Evolutionary conservation across 257 asterid genomes (phyloP).

Genomic region (Solanum piurae): DNA sequence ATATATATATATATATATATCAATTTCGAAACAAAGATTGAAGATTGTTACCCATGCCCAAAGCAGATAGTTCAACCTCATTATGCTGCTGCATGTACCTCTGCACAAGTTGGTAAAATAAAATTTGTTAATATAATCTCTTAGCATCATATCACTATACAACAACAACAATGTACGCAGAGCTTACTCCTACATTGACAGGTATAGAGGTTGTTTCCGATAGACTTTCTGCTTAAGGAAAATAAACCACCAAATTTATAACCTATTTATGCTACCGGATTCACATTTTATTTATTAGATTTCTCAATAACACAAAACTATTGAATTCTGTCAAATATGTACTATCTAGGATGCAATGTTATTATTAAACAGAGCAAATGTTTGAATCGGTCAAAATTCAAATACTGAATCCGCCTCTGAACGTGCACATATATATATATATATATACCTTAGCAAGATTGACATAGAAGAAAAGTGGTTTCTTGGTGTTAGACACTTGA

Average conservation of each 20-base stretch:
- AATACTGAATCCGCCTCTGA: neutral
- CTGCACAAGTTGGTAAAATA: slow-evolving; percentile 24
- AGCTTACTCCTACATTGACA: neutral
- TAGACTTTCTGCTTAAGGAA: neutral
- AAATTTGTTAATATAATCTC: neutral
- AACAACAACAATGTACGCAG: neutral
- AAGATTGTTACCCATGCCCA: slow-evolving; percentile 81
- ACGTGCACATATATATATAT: neutral
- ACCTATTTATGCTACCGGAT: neutral
- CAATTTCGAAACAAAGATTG: neutral
- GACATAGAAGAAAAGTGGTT: slow-evolving; percentile 56
- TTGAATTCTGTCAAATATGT: neutral
- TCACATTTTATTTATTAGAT: neutral
- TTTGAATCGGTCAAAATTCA: neutral
- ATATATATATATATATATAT: neutral
- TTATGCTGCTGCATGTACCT: slow-evolving; percentile 86
- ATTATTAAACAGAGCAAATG: neutral
- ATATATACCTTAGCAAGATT: slow-evolving; percentile 42
- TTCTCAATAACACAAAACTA: neutral
- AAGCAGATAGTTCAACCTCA: slow-evolving; percentile 94
- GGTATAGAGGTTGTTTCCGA: neutral
- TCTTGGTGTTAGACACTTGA: slow-evolving; percentile 54
- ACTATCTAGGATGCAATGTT: neutral
- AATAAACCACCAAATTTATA: neutral
- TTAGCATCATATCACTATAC: neutral